Conservation (phyloP, 768 basidiomycete species). For the Xerocomellus chrysenteron region DNA sequence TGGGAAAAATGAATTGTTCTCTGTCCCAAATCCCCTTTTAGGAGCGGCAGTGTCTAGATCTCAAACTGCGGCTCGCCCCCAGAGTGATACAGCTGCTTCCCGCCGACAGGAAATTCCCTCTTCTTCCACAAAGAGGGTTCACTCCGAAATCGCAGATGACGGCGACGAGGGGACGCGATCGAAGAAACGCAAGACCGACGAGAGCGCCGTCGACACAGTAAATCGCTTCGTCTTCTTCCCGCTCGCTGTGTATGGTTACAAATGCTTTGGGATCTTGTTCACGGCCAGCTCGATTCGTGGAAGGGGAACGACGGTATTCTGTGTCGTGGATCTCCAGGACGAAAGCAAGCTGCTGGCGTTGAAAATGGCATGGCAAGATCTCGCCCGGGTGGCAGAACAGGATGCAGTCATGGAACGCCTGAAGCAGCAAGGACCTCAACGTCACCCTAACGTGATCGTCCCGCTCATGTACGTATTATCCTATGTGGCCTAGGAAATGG, state of each 20-base stretch:
- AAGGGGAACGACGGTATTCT: slow-evolving; percentile 7
- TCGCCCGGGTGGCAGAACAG: neutral
- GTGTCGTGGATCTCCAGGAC: neutral
- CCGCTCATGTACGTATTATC: neutral
- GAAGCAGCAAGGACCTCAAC: neutral
- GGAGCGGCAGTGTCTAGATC: no score
- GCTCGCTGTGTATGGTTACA: neutral
- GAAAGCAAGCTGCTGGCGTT: neutral
- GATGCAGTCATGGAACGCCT: neutral
- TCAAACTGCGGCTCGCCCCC: no score
- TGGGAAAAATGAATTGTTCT: no score
- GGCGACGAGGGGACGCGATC: no score
- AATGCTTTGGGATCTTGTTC: neutral
- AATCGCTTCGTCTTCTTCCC: neutral
- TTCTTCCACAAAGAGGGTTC: no score
- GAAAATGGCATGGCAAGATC: slow-evolving; percentile 1
- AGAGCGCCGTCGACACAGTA: neutral
- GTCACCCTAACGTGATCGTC: slow-evolving; percentile 1
- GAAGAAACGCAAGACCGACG: neutral
- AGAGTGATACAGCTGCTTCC: no score
- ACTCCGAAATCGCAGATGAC: no score
- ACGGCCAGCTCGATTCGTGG: slow-evolving; percentile 13
- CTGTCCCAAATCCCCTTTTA: no score
- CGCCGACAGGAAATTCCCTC: no score
- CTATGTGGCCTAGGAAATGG: neutral